Conservation (phyloP, 2,329 filamentous ascomycete species). For the Fusarium sp. region DNA sequence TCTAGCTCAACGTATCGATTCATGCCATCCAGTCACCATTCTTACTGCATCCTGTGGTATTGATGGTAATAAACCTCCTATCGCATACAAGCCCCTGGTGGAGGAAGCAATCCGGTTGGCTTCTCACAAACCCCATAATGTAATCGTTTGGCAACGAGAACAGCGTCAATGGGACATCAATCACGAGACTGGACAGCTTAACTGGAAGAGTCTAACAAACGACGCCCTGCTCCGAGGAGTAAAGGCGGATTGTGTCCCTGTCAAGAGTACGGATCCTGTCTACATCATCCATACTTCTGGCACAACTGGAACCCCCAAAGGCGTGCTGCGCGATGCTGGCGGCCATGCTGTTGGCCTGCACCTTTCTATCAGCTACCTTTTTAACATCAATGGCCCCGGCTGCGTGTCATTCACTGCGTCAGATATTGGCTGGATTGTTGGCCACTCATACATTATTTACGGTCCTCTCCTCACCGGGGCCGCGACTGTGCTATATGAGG, state of each 20-base stretch:
- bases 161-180: constrained; percentile 81
- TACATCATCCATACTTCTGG: constrained; percentile 93
- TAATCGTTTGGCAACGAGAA: constrained; percentile 87
- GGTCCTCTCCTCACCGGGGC: constrained; percentile 87
- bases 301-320: constrained; percentile 86
- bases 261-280: constrained; percentile 82
- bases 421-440: constrained; percentile 86
- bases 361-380: constrained; percentile 84
- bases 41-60: constrained; percentile 94
- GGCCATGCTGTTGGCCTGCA: constrained; percentile 90
- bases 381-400: constrained; percentile 84
- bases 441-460: constrained; percentile 87
- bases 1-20: constrained; percentile 89
- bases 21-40: constrained; percentile 79
- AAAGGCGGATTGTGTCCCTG: constrained; percentile 80
- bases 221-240: constrained; percentile 76
- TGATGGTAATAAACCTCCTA: constrained; percentile 84
- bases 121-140: constrained; percentile 77
- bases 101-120: constrained; percentile 78
- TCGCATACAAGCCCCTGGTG: constrained; percentile 82
- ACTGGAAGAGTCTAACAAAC: constrained; percentile 83
- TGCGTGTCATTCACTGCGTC: constrained; percentile 81
- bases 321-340: constrained; percentile 84
- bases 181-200: constrained; percentile 76
- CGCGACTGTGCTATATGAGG: constrained; percentile 89